Evolutionary conservation across 2,329 filamentous ascomycete genomes (phyloP).

Genomic region (Alternaria postmessia): DNA sequence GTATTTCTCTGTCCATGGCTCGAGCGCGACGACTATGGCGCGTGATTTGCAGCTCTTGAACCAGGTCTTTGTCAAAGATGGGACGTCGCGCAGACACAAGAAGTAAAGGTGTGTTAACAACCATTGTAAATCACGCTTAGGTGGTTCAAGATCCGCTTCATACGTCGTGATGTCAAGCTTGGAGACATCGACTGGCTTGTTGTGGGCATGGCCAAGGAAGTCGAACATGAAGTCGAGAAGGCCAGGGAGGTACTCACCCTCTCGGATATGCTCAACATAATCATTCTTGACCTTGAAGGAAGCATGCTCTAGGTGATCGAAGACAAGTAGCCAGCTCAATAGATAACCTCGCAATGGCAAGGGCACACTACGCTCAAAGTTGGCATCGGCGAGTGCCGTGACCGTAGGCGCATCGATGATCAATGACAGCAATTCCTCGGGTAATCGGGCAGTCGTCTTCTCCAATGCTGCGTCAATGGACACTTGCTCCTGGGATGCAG

Average conservation of each 20-base stretch:
- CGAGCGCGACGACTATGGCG: constrained; percentile 80
- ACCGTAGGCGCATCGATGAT: constrained; percentile 79
- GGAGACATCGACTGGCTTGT: constrained; percentile 72
- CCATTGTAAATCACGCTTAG: constrained; percentile 81
- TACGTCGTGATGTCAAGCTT: constrained; percentile 76
- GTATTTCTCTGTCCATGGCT: constrained; percentile 84
- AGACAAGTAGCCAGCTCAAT: constrained; percentile 87
- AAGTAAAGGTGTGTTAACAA: constrained; percentile 88
- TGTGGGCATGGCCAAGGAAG: constrained; percentile 79
- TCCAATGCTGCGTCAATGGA: constrained; percentile 79
- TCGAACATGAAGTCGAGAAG: constrained; percentile 84
- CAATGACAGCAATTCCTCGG: constrained; percentile 84
- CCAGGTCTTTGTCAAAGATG: constrained; percentile 83
- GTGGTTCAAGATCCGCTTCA: constrained; percentile 65
- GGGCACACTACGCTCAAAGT: constrained; percentile 72
- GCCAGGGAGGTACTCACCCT: constrained; percentile 71
- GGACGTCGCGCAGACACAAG: constrained; percentile 76
- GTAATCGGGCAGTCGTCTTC: constrained; percentile 75
- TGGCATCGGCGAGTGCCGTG: constrained; percentile 70
- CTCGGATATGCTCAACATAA: constrained; percentile 81
- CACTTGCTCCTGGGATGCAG: constrained; percentile 78
- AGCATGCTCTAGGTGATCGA: constrained; percentile 80
- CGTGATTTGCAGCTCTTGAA: constrained; percentile 80
- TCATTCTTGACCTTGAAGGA: constrained; percentile 83
- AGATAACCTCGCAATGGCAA: constrained; percentile 78